Evolutionary conservation across 2,329 filamentous ascomycete genomes (phyloP), one percentile per base, ranked within the genome.

Genomic region (Thyridium curvatum): DNA sequence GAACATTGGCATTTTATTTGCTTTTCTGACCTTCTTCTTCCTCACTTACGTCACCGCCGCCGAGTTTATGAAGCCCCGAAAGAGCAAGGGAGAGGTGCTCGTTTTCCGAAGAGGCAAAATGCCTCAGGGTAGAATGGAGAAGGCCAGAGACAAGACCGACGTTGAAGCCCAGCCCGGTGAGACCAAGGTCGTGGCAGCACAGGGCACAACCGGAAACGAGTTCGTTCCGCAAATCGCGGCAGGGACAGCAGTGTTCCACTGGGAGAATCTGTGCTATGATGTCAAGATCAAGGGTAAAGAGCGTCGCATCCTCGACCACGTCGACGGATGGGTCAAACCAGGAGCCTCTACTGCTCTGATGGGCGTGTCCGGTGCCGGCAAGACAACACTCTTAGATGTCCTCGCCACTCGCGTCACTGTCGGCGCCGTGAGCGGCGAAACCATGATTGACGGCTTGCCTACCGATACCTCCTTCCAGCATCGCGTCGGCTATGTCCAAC

Each of bases 321-420:
- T 94, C 2, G 79, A 86, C 48, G 89, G 89, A 5, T 94, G 86
- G 85, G 86, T 95, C 41, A 90, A 90, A 58, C 89, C 89, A 0
- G 89, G 89, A 21, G 94, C 86, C 2, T 64, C 94, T 26, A 94
- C 88, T 3, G 88, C 87, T 2, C 68, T 94, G 6, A 82, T 82
- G 77, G 77, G 82, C 31, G 77, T 80, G 1, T 77, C 67, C 4
- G 74, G 76, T 12, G 76, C 76, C 2, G 77, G 77, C n/a, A 81
- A 81, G 52, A 80, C 76, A 0, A 80, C 76, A 0, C 55, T 80
- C 1, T 61, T 80, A 5, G 72, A 80, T 52, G 70, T 71, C 3
- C 57, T 81, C 3, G 75, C 76, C 0, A 66, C 75, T 38, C 65
- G 82, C 12, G 76, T 70, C 0, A 73, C 68, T 0, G 72, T 79